phyloP scores from a whole-genome alignment of 2,329 filamentous ascomycete species.

The Westerdykella sp. region DNA sequence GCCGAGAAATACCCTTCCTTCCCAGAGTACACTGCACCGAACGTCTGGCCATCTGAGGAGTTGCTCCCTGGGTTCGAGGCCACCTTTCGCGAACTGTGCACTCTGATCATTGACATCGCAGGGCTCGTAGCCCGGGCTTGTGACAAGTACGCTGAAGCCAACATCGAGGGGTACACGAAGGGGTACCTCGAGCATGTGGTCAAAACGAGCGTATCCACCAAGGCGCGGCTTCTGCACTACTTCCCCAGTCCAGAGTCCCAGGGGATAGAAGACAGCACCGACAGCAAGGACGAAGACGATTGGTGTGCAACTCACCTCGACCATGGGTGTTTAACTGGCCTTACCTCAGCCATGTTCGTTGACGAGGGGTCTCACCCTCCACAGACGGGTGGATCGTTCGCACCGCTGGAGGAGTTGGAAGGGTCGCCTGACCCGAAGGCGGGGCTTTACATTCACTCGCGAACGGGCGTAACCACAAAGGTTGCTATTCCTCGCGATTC shows the following conservation, averaged over 20 bases:
- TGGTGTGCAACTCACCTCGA: conserved; percentile 93
- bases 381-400: conserved; percentile 25
- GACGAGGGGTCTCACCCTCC: conserved; percentile 57
- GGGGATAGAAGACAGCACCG: conserved; percentile 9
- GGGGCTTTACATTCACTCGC: conserved; percentile 89
- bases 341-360: conserved; percentile 94
- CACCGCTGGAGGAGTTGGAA: conserved; percentile 63
- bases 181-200: conserved; percentile 87
- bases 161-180: conserved; percentile 67
- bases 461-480: conserved; percentile 76
- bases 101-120: conserved; percentile 81
- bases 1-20: conserved; percentile 56
- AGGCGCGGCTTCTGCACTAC: conserved; percentile 88
- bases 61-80: conserved; percentile 69
- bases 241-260: conserved; percentile 53
- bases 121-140: conserved; percentile 85
- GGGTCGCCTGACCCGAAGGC: conserved; percentile 74
- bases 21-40: conserved; percentile 82
- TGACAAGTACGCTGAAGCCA: conserved; percentile 73
- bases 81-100: conserved; percentile 69
- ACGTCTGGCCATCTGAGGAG: conserved; percentile 72
- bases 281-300: conserved; percentile 61
- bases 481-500: conserved; percentile 87
- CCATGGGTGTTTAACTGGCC: conserved; percentile 86
- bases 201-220: conserved; percentile 76